Evolutionary conservation across 2,329 filamentous ascomycete species (phyloP), one percentile per base, ranked within the genome.

Genomic region (Penicillium paneum): DNA sequence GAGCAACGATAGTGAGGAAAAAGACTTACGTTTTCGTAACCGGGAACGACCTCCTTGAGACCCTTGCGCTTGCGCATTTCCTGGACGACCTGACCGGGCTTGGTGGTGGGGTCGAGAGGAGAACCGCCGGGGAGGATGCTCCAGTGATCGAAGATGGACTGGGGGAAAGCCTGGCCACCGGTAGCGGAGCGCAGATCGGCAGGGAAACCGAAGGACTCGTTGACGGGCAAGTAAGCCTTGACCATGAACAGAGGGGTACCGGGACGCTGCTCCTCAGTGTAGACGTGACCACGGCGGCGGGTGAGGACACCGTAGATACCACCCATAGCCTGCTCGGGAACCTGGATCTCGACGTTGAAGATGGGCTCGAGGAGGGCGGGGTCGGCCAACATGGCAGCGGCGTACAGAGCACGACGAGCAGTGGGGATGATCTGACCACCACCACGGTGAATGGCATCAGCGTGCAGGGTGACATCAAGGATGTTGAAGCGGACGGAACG

Each of bases 301-400:
- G 92, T 97, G 71, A 99, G 90, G 75, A 97, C 92, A 88, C 92
- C 90, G 82, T 99, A 99, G 80, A 99, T 96, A 86, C 94, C 94
- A 85, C 94, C 94, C 94, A 99, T 97, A 76, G 94, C 93, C 74
- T 87, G 83, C 85, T 99, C 94, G 73, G 93, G 93, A 62, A 99
- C 94, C 83, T 97, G 92, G 79, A 99, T 99, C 81, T 99, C 94
- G 78, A 96, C 91, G 77, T 97, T 83, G 89, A 95, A 99, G 80
- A 99, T 90, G 74, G 94, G 94, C 86, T 99, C 94, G 71, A 91
- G 87, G 62, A 99, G 86, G 79, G 85, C 87, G 66, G 94, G 94
- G 68, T 96, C 86, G 71, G 94, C 92, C 69, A 99, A 85, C 65
- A 99, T 89, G 65, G 90, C 80, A 67, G 94, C 83, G 72, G 94